These are phyloP conservation scores for Halophytophthora polymorphica DNA, from an alignment of 352 stramenopile genomes.

Conservation along the genomic window DNA sequence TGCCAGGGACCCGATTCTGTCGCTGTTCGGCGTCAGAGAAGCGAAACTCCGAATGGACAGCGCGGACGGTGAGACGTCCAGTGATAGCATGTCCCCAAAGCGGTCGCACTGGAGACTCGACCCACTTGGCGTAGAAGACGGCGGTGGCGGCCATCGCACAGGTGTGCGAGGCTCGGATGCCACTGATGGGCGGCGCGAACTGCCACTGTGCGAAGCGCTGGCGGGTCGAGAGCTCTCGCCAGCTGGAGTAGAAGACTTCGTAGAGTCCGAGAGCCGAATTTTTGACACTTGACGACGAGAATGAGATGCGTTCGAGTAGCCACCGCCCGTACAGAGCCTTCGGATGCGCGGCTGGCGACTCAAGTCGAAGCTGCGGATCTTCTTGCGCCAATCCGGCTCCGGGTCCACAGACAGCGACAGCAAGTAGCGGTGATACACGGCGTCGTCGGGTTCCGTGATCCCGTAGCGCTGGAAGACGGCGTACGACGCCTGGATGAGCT, in stretches of 20 bases:
- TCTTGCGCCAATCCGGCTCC: conserved; percentile 52
- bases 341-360: conserved; percentile 12
- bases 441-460: conserved; percentile 41
- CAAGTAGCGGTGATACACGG: conserved; percentile 52
- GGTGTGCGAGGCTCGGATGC: not conserved
- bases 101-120: conserved; percentile 20
- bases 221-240: not conserved
- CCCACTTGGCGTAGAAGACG: not conserved
- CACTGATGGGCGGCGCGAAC: conserved; percentile 12
- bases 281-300: not conserved
- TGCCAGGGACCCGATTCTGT: not conserved
- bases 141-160: not conserved
- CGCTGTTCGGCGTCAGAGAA: conserved; percentile 9
- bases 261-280: no score
- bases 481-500: conserved; percentile 59
- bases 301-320: conserved; percentile 5
- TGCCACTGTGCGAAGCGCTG: not conserved
- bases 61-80: conserved; percentile 5
- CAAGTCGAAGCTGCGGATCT: conserved; percentile 39
- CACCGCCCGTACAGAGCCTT: conserved; percentile 6
- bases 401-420: conserved; percentile 54
- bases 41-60: not conserved
- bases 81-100: conserved; percentile 46
- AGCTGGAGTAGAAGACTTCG: not conserved
- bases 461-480: conserved; percentile 48